phyloP scores from a whole-genome alignment of 306 rosid genomes.

The Luffa aegyptiaca region DNA sequence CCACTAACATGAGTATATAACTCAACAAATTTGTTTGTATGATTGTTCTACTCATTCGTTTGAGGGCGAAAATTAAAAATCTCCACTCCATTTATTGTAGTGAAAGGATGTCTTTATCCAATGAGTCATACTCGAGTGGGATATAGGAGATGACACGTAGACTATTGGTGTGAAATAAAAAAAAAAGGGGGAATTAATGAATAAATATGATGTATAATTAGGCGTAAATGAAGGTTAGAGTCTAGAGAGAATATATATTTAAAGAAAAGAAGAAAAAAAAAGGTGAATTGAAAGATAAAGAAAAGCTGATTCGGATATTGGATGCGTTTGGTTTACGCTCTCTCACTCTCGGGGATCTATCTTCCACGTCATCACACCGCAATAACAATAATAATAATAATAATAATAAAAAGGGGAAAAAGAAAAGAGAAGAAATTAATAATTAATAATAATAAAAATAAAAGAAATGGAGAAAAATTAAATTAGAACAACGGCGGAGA shows the following conservation, averaged over 20 bases:
- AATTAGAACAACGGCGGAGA: not conserved
- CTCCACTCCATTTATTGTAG: too few species aligned
- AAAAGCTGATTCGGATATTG: conserved; percentile 20
- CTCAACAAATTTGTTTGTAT: too few species aligned
- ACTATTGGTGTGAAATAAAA: too few species aligned
- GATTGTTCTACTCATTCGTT: too few species aligned
- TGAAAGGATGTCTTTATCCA: too few species aligned
- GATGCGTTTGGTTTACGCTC: conserved; percentile 30
- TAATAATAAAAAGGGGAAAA: too few species aligned
- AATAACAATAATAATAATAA: not conserved
- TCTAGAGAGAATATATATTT: not conserved
- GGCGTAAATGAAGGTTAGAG: not conserved
- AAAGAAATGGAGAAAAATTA: not conserved
- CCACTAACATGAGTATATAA: too few species aligned
- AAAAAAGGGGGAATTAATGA: too few species aligned
- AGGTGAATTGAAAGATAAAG: not conserved
- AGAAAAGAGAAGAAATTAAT: not conserved
- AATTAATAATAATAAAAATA: not conserved
- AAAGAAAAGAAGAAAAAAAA: too few species aligned
- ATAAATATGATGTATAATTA: not conserved
- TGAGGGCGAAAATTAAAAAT: too few species aligned
- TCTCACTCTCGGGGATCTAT: not conserved
- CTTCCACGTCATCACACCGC: conserved; percentile 14
- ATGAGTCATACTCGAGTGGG: too few species aligned
- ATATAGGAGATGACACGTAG: too few species aligned